Conservation (phyloP, 805 yeast genomes). For the Candida montana region DNA sequence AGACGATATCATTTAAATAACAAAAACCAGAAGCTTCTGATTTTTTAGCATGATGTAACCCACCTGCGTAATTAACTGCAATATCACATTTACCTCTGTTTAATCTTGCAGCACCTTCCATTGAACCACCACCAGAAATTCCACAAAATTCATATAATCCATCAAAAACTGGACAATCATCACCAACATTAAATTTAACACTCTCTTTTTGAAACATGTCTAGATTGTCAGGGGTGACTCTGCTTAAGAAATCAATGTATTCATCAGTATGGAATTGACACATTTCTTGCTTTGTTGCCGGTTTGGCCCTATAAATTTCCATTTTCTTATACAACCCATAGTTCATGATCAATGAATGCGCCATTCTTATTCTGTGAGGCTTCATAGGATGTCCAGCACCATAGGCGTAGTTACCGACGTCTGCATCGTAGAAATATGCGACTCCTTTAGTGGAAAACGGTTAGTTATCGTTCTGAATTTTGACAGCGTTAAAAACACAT, state of each 20-base stretch:
- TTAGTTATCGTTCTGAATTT: too few species aligned
- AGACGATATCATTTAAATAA: constrained; percentile 89
- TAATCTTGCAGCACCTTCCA: constrained; percentile 86
- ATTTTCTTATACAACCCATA: constrained; percentile 83
- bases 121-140: constrained; percentile 87
- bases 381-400: constrained; percentile 98
- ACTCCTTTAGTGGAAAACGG: constrained; percentile 32
- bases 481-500: too few species aligned
- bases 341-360: constrained; percentile 83
- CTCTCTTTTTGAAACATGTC: constrained; percentile 54
- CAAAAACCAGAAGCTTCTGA: constrained; percentile 94
- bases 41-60: constrained; percentile 94
- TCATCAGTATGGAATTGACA: constrained; percentile 82
- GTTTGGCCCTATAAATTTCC: constrained; percentile 83
- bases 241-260: constrained; percentile 82
- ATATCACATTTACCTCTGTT: constrained; percentile 86
- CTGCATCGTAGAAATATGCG: constrained; percentile 81
- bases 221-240: constrained; percentile 89
- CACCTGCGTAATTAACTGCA: constrained; percentile 96
- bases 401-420: constrained; percentile 95
- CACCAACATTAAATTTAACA: constrained; percentile 88
- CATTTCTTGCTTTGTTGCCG: constrained; percentile 79
- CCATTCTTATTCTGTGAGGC: constrained; percentile 88
- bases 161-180: constrained; percentile 87
- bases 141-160: constrained; percentile 90